Evolutionary conservation across 768 basidiomycete species (phyloP), one percentile per base, ranked within the genome.

Genomic region (Lactifluus subvellereus): DNA sequence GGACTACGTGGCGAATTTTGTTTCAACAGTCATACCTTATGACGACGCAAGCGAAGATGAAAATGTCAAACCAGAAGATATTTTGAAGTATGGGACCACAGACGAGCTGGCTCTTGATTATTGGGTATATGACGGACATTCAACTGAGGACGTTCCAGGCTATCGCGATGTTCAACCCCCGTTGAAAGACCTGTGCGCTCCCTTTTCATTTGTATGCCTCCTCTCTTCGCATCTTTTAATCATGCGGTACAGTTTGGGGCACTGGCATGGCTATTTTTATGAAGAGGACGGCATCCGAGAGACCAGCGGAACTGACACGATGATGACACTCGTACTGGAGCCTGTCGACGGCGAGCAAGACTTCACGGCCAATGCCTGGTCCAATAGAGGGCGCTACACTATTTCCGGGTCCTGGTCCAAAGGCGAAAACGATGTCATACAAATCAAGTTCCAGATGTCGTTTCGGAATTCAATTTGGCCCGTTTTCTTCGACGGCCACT

Each of bases 361-460:
- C n/a, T 42, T 66, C 35, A 63, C 58, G 33, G 65, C 57, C 30
- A 45, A 38, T 22, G 65, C 14, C 30, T 63, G 65, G 65, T 57
- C 30, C 8, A 27, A 35, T 20, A 62, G 52, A 38, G 65, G 65
- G n/a, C 61, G 61, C 22, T 69, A 56, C 56, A 53, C 45, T 4
- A 59, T 71, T 4, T 33, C 59, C 1, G 70, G 70, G 6, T 54
- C 62, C 27, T 69, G 66, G 54, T 60, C 47, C 5, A 42, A 50
- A 20, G 61, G 53, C 50, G 64, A 62, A 42, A 59, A 70, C 11
- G 62, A 66, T 14, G 18, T 32, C 16, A 13, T 59, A 1, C 45
- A 61, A n/a, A 33, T 71, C 54, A 50, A 40, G 5, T 66, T 71
- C 48, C 62, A 65, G 54, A 57, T 69, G 27, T 22, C 40, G 1